phyloP scores from a whole-genome alignment of 352 stramenopile species.

The Globisporangium okanoganense region DNA sequence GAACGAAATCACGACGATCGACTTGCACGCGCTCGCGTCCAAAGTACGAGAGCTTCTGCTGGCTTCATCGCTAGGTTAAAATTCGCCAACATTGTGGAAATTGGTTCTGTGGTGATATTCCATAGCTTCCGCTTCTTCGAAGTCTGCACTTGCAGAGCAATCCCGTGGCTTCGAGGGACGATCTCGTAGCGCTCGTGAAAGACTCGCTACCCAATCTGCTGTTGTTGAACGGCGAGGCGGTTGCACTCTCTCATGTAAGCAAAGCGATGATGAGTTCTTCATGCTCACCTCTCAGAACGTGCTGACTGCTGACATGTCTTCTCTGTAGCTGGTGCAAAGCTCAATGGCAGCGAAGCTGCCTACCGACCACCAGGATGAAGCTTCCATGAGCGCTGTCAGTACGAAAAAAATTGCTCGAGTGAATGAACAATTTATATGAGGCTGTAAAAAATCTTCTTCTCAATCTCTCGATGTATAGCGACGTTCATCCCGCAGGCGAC shows the following conservation, averaged over 20 bases:
- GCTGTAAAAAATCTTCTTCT: no score
- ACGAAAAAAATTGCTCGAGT: not conserved
- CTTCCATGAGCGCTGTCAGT: not conserved
- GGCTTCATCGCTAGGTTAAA: not conserved
- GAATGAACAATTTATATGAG: not conserved
- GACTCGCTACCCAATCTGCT: slow-evolving; percentile 40
- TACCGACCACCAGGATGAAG: not conserved
- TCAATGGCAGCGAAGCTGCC: not conserved
- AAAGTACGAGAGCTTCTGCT: slow-evolving; percentile 21
- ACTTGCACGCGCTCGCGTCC: slow-evolving; percentile 32
- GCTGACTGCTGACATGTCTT: not conserved
- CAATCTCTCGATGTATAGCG: not conserved
- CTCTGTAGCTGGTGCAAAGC: slow-evolving; percentile 8
- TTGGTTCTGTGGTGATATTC: not conserved
- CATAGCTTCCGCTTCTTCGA: slow-evolving; percentile 42
- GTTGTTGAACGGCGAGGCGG: slow-evolving; percentile 48
- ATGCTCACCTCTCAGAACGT: no score
- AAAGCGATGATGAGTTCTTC: no score
- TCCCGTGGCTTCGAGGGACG: slow-evolving; percentile 18
- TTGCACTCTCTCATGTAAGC: slow-evolving; percentile 33
- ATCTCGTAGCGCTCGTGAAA: slow-evolving; percentile 17
- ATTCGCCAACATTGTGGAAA: not conserved
- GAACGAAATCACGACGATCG: slow-evolving; percentile 44
- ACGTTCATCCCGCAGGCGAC: slow-evolving; percentile 2
- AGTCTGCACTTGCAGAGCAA: slow-evolving; percentile 44